Conservation (phyloP, 306 rosid genomes). For the Lathyrus tuberosus region DNA sequence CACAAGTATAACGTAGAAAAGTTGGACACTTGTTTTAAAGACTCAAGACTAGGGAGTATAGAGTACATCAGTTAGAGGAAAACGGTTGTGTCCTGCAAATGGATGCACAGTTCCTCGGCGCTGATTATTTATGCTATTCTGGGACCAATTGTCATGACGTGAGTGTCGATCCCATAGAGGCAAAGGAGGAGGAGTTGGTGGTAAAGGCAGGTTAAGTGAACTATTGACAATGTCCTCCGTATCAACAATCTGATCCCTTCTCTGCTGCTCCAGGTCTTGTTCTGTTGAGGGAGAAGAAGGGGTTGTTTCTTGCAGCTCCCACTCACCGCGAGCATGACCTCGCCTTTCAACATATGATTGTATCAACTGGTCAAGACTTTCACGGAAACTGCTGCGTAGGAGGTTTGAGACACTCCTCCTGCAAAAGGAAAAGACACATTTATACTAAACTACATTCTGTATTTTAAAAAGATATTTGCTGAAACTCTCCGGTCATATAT, state of each 20-base stretch:
- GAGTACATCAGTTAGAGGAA: slow-evolving; percentile 43
- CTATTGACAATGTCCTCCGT: slow-evolving; percentile 51
- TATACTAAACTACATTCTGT: neutral
- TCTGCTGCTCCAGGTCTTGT: slow-evolving; percentile 59
- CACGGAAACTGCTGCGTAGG: slow-evolving; percentile 92
- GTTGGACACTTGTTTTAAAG: slow-evolving; percentile 20
- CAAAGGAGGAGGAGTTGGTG: slow-evolving; percentile 63
- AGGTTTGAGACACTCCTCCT: slow-evolving; percentile 99
- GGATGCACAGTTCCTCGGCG: slow-evolving; percentile 71
- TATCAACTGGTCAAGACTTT: slow-evolving; percentile 84
- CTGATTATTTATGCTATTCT: slow-evolving; percentile 63
- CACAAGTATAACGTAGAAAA: slow-evolving; percentile 4
- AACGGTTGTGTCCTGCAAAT: slow-evolving; percentile 39
- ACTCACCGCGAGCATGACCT: slow-evolving; percentile 62
- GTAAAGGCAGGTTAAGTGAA: slow-evolving; percentile 54
- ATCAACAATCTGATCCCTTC: slow-evolving; percentile 51
- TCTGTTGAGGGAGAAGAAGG: slow-evolving; percentile 62
- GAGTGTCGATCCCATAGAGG: slow-evolving; percentile 75
- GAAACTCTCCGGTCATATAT: slow-evolving; percentile 32
- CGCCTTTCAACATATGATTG: slow-evolving; percentile 94
- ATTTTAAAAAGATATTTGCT: slow-evolving; percentile 9
- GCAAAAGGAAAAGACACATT: slow-evolving; percentile 42
- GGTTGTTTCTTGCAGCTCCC: slow-evolving; percentile 71
- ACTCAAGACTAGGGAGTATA: slow-evolving; percentile 20
- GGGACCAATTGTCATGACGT: slow-evolving; percentile 72